A percentile compares a stretch with the other conserved stretches of the same genome.
Conservation (phyloP, 345 rosid species). For the Lenwebbia sp. region DNA sequence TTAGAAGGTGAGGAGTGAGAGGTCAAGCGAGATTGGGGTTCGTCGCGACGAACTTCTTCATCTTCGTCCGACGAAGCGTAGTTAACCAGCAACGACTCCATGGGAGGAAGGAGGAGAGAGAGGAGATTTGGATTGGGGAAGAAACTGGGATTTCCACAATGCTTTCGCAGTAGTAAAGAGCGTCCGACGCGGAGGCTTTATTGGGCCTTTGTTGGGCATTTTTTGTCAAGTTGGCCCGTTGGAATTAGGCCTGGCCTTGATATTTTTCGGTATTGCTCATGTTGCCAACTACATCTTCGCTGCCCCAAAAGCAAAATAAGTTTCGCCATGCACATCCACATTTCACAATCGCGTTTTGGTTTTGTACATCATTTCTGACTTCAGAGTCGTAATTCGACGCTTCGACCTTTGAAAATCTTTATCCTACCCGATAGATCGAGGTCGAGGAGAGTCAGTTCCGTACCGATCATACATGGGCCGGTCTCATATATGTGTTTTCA, state of each 20-base stretch:
- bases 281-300: neutral
- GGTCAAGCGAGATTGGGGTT: neutral
- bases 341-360: neutral
- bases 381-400: neutral
- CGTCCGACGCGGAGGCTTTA: neutral
- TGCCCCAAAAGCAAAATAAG: neutral
- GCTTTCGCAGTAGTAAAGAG: neutral
- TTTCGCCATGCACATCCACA: neutral
- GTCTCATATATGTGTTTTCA: neutral
- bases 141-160: neutral
- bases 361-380: neutral
- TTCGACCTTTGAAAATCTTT: neutral
- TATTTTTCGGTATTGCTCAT: neutral
- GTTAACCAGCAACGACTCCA: slow-evolving; percentile 76
- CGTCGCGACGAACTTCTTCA: slow-evolving; percentile 17
- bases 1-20: neutral
- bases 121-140: neutral
- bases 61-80: slow-evolving; percentile 89
- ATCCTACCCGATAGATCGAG: neutral
- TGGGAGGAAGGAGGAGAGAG: neutral
- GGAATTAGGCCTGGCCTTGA: accelerated
- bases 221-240: neutral
- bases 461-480: neutral
- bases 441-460: neutral
- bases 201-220: neutral